A percentile compares a stretch with the other conserved stretches of the same genome.
phyloP scores from a whole-genome alignment of 2,329 filamentous ascomycete species.

The Nemania serpens region DNA sequence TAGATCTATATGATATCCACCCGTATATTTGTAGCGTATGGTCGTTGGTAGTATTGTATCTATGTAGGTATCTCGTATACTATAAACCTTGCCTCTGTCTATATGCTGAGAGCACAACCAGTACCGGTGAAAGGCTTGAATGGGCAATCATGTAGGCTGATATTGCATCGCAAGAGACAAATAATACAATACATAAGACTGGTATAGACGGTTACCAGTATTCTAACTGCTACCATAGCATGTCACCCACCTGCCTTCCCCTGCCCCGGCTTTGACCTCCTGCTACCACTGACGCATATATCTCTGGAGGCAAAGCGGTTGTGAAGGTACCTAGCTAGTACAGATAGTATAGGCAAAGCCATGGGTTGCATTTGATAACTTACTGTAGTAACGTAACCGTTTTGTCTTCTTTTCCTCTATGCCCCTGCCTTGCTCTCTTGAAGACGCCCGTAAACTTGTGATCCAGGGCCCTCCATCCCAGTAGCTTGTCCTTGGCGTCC shows the following conservation, averaged over 20 bases:
- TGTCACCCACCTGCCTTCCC: background rate
- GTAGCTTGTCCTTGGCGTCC: constrained; percentile 16
- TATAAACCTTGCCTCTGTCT: too few species aligned
- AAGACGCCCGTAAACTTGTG: constrained; percentile 1
- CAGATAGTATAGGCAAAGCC: too few species aligned
- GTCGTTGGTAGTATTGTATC: too few species aligned
- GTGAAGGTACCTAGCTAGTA: too few species aligned
- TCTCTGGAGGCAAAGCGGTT: background rate
- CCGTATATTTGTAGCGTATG: too few species aligned
- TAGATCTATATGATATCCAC: background rate
- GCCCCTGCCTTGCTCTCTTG: constrained; percentile 20
- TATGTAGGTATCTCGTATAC: background rate
- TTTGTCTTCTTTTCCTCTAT: background rate
- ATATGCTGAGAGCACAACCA: too few species aligned
- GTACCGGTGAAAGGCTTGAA: background rate
- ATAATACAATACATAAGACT: constrained; percentile 24
- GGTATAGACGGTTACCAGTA: background rate
- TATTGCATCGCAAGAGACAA: constrained; percentile 15
- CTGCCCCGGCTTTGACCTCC: background rate
- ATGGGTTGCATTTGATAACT: background rate
- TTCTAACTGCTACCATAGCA: background rate
- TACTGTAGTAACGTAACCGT: constrained; percentile 5
- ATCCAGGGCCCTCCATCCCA: constrained; percentile 21
- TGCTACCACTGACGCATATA: background rate
- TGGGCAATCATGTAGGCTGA: background rate